Evolutionary conservation across 2,329 filamentous ascomycete species (phyloP).

Genomic region (Leptographium procerum): DNA sequence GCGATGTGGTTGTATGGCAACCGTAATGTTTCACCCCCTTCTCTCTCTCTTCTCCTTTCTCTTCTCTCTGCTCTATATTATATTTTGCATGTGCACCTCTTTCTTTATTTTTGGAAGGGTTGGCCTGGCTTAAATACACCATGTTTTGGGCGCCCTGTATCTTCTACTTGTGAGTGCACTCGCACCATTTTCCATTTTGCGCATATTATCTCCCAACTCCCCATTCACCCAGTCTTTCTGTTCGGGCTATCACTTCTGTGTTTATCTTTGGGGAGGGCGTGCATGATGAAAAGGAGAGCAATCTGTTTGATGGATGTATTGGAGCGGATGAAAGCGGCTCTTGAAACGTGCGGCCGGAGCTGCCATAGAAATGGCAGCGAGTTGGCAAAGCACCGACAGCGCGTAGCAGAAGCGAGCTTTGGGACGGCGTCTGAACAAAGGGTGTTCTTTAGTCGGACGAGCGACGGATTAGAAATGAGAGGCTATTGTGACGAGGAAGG

Average conservation of each 20-base stretch:
- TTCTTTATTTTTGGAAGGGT: neutral
- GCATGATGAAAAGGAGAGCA: constrained; percentile 1
- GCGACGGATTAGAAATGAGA: neutral
- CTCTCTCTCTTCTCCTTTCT: neutral
- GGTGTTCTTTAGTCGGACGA: neutral
- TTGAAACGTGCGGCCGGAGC: neutral
- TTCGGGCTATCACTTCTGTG: neutral
- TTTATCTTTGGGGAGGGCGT: neutral
- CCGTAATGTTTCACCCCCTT: neutral
- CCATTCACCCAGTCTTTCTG: neutral
- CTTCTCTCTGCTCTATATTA: neutral
- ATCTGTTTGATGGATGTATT: constrained; percentile 1
- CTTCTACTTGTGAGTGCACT: neutral
- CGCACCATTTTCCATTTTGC: neutral
- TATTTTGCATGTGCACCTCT: neutral
- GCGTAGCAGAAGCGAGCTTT: neutral
- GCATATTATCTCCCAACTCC: neutral
- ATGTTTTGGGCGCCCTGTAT: neutral
- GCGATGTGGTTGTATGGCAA: neutral
- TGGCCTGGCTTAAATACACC: neutral
- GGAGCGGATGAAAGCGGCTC: neutral
- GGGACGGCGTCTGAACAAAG: neutral
- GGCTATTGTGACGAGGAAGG: neutral
- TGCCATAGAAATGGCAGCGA: neutral
- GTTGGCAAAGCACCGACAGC: neutral